These are phyloP conservation scores for Neurospora terricola DNA, from an alignment of 495 filamentous ascomycete species.

Conservation along the genomic window DNA sequence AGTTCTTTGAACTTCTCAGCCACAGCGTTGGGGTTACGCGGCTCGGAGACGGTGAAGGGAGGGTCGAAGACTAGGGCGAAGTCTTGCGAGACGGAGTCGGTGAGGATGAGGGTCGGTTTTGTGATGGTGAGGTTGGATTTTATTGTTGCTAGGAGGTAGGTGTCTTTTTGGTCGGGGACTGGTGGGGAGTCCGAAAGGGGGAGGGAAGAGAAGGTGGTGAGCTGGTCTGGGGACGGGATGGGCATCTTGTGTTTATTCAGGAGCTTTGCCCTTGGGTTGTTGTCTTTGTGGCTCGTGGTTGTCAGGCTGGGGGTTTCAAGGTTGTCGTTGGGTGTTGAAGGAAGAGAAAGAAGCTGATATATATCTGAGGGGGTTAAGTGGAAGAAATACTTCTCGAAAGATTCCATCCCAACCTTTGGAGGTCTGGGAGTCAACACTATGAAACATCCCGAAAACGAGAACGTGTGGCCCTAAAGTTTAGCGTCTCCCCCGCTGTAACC, in stretches of 20 bases:
- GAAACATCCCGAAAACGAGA: neutral
- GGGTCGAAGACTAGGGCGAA: conserved; percentile 33
- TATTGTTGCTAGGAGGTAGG: conserved; percentile 33
- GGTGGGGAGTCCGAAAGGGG: neutral
- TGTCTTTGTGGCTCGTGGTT: neutral
- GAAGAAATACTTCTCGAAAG: neutral
- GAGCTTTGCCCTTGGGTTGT: too few relatives aligned
- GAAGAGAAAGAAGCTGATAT: neutral
- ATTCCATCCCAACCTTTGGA: neutral
- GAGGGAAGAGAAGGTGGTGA: conserved; percentile 11
- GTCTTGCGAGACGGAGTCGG: conserved; percentile 17
- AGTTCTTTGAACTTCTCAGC: conserved; percentile 10
- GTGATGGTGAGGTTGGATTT: conserved; percentile 40
- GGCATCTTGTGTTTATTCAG: neutral
- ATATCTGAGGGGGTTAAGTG: neutral
- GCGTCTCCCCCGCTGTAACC: neutral
- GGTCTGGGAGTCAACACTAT: too few relatives aligned
- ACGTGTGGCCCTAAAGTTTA: neutral
- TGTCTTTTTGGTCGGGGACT: neutral
- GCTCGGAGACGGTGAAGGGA: conserved; percentile 18
- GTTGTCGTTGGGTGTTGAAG: too few relatives aligned
- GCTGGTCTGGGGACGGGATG: neutral
- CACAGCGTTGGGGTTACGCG: neutral
- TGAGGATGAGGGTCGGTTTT: conserved; percentile 32
- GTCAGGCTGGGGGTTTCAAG: too few relatives aligned